Conservation (phyloP, 2,329 filamentous ascomycete species). For the Clonostachys sp. region DNA sequence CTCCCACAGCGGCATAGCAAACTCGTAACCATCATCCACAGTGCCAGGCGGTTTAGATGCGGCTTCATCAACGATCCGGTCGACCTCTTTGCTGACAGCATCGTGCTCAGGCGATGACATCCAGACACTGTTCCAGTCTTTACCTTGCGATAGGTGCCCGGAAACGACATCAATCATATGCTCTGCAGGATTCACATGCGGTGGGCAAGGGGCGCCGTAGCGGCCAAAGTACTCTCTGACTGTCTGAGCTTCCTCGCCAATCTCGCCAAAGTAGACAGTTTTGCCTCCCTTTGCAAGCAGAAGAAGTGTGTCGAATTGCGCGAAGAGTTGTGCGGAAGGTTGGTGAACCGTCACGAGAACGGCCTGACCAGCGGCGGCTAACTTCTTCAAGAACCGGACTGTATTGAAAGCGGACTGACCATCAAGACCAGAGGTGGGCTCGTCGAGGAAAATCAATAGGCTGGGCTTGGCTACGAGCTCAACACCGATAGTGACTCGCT, state of each 20-base stretch:
- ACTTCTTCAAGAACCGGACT: slow-evolving; percentile 60
- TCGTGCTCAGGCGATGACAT: slow-evolving; percentile 53
- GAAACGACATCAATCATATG: slow-evolving; percentile 65
- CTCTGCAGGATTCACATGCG: slow-evolving; percentile 67
- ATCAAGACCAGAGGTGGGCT: slow-evolving; percentile 63
- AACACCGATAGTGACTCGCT: slow-evolving; percentile 55
- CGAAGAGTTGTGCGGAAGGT: slow-evolving; percentile 62
- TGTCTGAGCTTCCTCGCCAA: slow-evolving; percentile 49
- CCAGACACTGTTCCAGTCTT: slow-evolving; percentile 69
- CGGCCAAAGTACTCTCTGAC: slow-evolving; percentile 61
- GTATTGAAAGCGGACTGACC: slow-evolving; percentile 64
- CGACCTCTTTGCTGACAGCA: slow-evolving; percentile 55
- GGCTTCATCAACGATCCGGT: slow-evolving; percentile 53
- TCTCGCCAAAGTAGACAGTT: slow-evolving; percentile 64
- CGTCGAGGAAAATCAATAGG: slow-evolving; percentile 56
- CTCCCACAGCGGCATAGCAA: slow-evolving; percentile 60
- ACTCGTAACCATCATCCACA: slow-evolving; percentile 57
- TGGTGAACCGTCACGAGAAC: slow-evolving; percentile 69
- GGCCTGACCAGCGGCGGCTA: slow-evolving; percentile 62
- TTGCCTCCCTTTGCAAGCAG: slow-evolving; percentile 61
- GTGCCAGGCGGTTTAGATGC: slow-evolving; percentile 33
- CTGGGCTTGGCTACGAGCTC: slow-evolving; percentile 59
- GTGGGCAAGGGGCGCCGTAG: slow-evolving; percentile 58
- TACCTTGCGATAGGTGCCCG: slow-evolving; percentile 37
- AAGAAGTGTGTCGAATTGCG: slow-evolving; percentile 62